Conservation (phyloP, 805 yeast genomes). For the Candida tallmaniae region DNA sequence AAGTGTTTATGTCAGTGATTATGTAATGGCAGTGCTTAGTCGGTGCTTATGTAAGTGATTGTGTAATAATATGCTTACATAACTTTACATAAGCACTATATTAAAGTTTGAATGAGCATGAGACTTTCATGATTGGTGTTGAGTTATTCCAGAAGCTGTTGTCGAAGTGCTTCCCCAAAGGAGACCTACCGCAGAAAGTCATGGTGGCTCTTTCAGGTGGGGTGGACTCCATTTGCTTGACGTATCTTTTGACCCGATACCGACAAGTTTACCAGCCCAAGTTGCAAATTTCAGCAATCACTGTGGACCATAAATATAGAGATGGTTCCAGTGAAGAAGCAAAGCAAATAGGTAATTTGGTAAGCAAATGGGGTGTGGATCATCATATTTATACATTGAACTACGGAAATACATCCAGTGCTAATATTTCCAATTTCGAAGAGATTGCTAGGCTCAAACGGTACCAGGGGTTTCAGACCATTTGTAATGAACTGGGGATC, state of each 20-base stretch:
- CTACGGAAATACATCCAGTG: constrained; percentile 22
- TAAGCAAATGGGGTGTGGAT: constrained; percentile 28
- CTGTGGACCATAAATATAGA: constrained; percentile 63
- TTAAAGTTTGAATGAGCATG: too few species aligned
- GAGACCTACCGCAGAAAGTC: constrained; percentile 25
- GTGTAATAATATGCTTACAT: not conserved
- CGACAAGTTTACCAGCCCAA: constrained; percentile 20
- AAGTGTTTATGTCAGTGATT: too few species aligned
- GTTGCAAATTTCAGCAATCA: constrained; percentile 47
- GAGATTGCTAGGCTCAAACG: constrained; percentile 55
- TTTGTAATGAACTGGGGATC: constrained; percentile 34
- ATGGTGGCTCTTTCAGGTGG: constrained; percentile 75
- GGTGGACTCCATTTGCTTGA: constrained; percentile 71
- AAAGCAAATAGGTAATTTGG: constrained; percentile 25
- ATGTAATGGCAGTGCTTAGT: too few species aligned
- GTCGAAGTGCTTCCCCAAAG: not conserved
- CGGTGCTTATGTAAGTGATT: not conserved
- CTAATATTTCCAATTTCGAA: constrained; percentile 44
- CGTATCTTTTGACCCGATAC: constrained; percentile 44
- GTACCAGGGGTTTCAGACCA: constrained; percentile 37
- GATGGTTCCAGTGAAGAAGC: constrained; percentile 50
- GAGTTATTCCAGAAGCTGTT: not conserved
- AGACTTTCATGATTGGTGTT: not conserved
- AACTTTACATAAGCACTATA: not conserved
- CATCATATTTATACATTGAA: constrained; percentile 26